Percentiles rank a stretch among this genome's conserved stretches.
These are phyloP conservation scores for Cyberlindnera amylophila DNA, from an alignment of 805 yeast genomes.

Conservation along the genomic window DNA sequence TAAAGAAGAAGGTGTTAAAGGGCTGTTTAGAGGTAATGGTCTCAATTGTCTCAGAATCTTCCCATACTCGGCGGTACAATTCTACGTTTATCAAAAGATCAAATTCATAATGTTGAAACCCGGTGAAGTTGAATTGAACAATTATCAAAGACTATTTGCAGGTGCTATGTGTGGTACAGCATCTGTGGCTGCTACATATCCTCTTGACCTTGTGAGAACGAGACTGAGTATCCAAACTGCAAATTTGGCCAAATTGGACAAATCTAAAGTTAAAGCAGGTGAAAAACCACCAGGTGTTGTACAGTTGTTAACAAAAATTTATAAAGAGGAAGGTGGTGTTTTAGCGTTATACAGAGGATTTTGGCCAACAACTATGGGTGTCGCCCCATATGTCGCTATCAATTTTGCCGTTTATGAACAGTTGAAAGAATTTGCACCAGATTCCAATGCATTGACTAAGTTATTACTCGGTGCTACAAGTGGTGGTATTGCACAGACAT, in stretches of 20 bases:
- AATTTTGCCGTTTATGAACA: slow-evolving; percentile 89
- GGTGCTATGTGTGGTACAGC: slow-evolving; percentile 82
- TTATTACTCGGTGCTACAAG: slow-evolving; percentile 78
- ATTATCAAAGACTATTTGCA: slow-evolving; percentile 58
- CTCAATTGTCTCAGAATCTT: slow-evolving; percentile 85
- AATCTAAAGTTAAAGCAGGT: slow-evolving; percentile 35
- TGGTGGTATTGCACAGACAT: slow-evolving; percentile 86
- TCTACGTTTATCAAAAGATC: slow-evolving; percentile 70
- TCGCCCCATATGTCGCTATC: slow-evolving; percentile 93
- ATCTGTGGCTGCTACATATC: slow-evolving; percentile 83
- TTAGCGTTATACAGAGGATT: slow-evolving; percentile 78
- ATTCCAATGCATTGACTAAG: slow-evolving; percentile 47
- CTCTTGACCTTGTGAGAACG: slow-evolving; percentile 87
- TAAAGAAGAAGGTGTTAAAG: slow-evolving; percentile 87
- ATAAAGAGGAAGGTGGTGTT: slow-evolving; percentile 77
- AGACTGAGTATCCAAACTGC: slow-evolving; percentile 90
- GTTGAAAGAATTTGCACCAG: slow-evolving; percentile 50
- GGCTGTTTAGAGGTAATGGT: slow-evolving; percentile 87
- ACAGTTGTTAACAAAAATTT: slow-evolving; percentile 53
- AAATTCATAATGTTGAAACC: slow-evolving; percentile 38
- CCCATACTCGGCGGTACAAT: slow-evolving; percentile 94
- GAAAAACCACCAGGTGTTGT: slow-evolving; percentile 68
- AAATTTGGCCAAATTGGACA: slow-evolving; percentile 39
- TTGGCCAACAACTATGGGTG: slow-evolving; percentile 88
- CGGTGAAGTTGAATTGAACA: slow-evolving; percentile 39